A percentile compares a stretch with the other conserved stretches of the same genome.
These are phyloP conservation scores for Colletotrichum sp. DNA, from an alignment of 2,329 filamentous ascomycete genomes.

Conservation along the genomic window DNA sequence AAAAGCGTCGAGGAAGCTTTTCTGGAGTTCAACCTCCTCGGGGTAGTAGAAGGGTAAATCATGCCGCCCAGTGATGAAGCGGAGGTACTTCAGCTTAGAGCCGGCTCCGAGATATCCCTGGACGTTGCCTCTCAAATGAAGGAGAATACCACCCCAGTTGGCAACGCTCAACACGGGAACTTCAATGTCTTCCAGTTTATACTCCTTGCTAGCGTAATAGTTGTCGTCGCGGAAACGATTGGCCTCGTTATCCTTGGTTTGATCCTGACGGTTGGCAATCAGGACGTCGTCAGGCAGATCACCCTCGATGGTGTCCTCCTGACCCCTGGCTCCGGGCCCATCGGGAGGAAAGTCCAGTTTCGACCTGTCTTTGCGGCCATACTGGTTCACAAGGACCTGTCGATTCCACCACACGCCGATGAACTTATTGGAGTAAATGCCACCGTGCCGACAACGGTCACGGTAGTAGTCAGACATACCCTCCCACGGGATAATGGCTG, in stretches of 20 bases:
- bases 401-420: constrained; percentile 72
- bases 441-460: constrained; percentile 65
- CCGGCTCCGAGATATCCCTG: constrained; percentile 68
- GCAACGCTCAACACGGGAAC: constrained; percentile 71
- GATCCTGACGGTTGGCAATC: constrained; percentile 51
- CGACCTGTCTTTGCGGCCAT: constrained; percentile 58
- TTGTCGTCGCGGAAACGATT: constrained; percentile 65
- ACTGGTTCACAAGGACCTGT: constrained; percentile 72
- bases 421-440: constrained; percentile 63
- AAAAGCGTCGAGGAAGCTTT: constrained; percentile 73
- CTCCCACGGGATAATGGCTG: constrained; percentile 56
- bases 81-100: constrained; percentile 71
- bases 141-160: constrained; percentile 74
- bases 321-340: constrained; percentile 42
- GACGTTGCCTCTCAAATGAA: constrained; percentile 74
- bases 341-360: constrained; percentile 9
- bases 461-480: constrained; percentile 61
- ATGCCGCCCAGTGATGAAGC: constrained; percentile 73
- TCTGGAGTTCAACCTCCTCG: constrained; percentile 71
- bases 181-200: constrained; percentile 67
- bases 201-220: constrained; percentile 71
- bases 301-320: constrained; percentile 61
- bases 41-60: constrained; percentile 76
- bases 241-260: constrained; percentile 49
- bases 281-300: constrained; percentile 59